phyloP scores from a whole-genome alignment of 495 filamentous ascomycete genomes.

The Jackrogersella multiformis region DNA sequence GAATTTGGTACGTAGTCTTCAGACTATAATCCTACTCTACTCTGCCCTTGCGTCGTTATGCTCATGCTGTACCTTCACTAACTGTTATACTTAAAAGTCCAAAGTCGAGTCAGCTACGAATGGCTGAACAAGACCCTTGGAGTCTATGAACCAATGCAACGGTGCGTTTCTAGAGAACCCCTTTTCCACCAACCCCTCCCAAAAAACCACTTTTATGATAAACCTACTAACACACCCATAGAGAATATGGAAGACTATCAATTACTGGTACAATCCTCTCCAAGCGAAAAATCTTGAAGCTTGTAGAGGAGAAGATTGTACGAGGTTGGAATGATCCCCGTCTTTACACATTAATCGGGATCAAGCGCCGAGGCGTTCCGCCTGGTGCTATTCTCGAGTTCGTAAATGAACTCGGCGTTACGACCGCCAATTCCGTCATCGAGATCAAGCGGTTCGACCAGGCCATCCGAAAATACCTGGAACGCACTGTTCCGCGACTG shows the following conservation, averaged over 20 bases:
- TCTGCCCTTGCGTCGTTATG: no score
- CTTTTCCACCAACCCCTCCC: no score
- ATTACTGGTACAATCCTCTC: constrained; percentile 82
- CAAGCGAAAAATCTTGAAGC: constrained; percentile 81
- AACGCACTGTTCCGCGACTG: constrained; percentile 82
- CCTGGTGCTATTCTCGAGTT: constrained; percentile 88
- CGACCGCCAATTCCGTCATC: constrained; percentile 76
- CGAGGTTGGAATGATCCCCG: constrained; percentile 89
- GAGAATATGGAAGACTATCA: constrained; percentile 77
- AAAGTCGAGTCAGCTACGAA: constrained; percentile 76
- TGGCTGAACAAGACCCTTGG: constrained; percentile 80
- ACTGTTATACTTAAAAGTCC: constrained; percentile 20
- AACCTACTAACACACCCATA: constrained; percentile 10
- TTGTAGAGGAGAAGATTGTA: constrained; percentile 77
- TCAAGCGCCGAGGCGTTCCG: constrained; percentile 83
- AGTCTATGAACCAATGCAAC: constrained; percentile 86
- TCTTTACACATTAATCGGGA: constrained; percentile 86
- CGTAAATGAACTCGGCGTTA: constrained; percentile 88
- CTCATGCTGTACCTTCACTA: neutral
- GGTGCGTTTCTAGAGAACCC: constrained; percentile 47
- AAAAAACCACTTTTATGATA: neutral
- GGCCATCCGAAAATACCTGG: constrained; percentile 80
- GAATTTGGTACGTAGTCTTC: constrained; percentile 73
- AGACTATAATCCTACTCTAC: no score
- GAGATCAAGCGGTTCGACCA: constrained; percentile 80